Percentiles rank a stretch among this genome's conserved stretches.
phyloP scores from a whole-genome alignment of 148 eudicot species.

The Rheum nobile region DNA sequence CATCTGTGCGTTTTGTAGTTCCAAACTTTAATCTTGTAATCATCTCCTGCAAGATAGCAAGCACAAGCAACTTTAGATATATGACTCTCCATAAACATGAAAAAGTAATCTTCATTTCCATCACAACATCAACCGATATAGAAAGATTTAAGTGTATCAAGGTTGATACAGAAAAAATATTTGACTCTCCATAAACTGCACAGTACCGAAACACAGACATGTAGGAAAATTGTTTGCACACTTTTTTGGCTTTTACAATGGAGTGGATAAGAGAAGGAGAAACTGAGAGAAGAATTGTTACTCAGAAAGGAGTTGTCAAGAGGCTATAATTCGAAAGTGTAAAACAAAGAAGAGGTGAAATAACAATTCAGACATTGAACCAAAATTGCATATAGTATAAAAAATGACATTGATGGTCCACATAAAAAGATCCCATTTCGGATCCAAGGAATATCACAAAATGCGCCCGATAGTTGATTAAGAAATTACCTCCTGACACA shows the following conservation, averaged over 20 bases:
- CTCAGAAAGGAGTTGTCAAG: not conserved
- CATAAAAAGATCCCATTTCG: slow-evolving; percentile 2
- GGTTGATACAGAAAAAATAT: not conserved
- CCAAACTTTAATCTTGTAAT: slow-evolving; percentile 96
- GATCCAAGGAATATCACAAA: not conserved
- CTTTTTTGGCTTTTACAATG: not conserved
- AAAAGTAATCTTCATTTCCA: not conserved
- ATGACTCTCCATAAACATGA: not conserved
- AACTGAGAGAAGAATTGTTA: not conserved
- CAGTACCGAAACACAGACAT: not conserved
- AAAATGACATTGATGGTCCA: not conserved
- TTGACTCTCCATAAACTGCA: too few species aligned
- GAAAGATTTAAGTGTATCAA: not conserved
- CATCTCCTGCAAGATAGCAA: slow-evolving; percentile 56
- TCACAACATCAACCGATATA: not conserved
- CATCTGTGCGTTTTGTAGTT: slow-evolving; percentile 88
- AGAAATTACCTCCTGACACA: slow-evolving; percentile 66
- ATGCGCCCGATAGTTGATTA: not conserved
- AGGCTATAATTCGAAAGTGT: not conserved
- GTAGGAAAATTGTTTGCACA: not conserved
- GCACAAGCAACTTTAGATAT: not conserved
- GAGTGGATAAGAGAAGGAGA: not conserved
- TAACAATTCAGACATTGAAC: not conserved
- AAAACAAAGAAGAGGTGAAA: not conserved
- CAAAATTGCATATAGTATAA: not conserved